Percentiles rank a stretch among this genome's conserved stretches.
Conservation (phyloP, 2,329 filamentous ascomycete species). For the Colletotrichum echinochloae region DNA sequence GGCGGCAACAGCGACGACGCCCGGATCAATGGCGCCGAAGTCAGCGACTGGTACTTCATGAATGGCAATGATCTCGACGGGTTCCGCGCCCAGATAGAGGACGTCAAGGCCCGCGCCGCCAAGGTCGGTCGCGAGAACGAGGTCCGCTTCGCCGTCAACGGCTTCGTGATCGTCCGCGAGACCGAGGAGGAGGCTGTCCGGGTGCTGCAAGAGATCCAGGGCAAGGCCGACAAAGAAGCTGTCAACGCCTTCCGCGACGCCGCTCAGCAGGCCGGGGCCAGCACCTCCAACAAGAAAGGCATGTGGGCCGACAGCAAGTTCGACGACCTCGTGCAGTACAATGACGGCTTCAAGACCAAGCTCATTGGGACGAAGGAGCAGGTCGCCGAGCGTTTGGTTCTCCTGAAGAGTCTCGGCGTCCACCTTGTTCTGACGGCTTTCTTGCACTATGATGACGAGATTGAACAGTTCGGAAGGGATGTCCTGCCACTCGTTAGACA, state of each 20-base stretch:
- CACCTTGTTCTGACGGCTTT: slow-evolving; percentile 60
- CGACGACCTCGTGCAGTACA: slow-evolving; percentile 66
- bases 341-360: slow-evolving; percentile 68
- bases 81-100: slow-evolving; percentile 61
- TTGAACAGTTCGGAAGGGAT: slow-evolving; percentile 60
- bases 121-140: slow-evolving; percentile 55
- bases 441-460: slow-evolving; percentile 65
- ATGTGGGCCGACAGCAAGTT: slow-evolving; percentile 66
- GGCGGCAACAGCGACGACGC: slow-evolving; percentile 65
- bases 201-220: slow-evolving; percentile 63
- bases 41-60: slow-evolving; percentile 66
- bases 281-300: slow-evolving; percentile 59
- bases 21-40: slow-evolving; percentile 59
- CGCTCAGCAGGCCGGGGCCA: slow-evolving; percentile 62
- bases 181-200: slow-evolving; percentile 62
- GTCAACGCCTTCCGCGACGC: slow-evolving; percentile 62
- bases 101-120: slow-evolving; percentile 59
- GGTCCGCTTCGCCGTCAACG: slow-evolving; percentile 63
- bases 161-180: slow-evolving; percentile 62
- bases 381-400: slow-evolving; percentile 61
- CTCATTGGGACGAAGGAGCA: slow-evolving; percentile 64
- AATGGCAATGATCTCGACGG: slow-evolving; percentile 67
- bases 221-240: slow-evolving; percentile 63
- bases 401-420: slow-evolving; percentile 59
- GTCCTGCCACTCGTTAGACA: slow-evolving; percentile 61